Base-by-base conservation (phyloP, 176 grass and related monocot species). In the Puya raimondii region DNA sequence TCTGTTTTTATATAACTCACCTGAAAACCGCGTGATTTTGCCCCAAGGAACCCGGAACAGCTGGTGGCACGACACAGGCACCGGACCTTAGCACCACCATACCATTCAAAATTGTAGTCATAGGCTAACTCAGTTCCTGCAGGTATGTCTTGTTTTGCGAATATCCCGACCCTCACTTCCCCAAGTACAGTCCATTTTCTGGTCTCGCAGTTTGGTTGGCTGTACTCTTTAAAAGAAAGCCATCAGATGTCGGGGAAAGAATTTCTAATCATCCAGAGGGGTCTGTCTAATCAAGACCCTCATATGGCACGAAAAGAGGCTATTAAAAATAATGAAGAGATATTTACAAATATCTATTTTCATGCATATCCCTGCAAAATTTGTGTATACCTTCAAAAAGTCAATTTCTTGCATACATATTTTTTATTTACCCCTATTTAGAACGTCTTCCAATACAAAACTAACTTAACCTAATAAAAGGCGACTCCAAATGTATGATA, bases 101-200 rank as follows among this genome's bases (percentile, higher is more conserved):
- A 97, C 93, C 93, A 97, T 77, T 97, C 93, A 75, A 97, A 97
- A 73, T 97, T 97, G 74, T 97, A 97, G 72, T 97, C 79, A 76
- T 97, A 97, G 49, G 93, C 84, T 64, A 97, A 77, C 70, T 97
- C 93, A 42, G 64, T 66, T 78, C 93, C 86, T 53, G 77, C 64
- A 23, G 86, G 82, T 82, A 97, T 92, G 58, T 92, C 82, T 79
- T 97, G 86, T 49, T 80, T 92, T 66, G 93, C 93, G 88, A 92
- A 97, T 72, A 97, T 97, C 23, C 93, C 93, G 79, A 97, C 93
- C 86, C 93, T 87, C 69, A 97, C 80, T 79, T 97, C 89, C 22
- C 93, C 93, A 52, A 90, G 85, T 27, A 88, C 89, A 51, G 78
- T 92, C 93, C 93, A 97, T 79, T 92, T 97, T 67, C 89, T 90